Evolutionary conservation across 441 rosid species (phyloP).

Genomic region (Flueggea neowawraea): DNA sequence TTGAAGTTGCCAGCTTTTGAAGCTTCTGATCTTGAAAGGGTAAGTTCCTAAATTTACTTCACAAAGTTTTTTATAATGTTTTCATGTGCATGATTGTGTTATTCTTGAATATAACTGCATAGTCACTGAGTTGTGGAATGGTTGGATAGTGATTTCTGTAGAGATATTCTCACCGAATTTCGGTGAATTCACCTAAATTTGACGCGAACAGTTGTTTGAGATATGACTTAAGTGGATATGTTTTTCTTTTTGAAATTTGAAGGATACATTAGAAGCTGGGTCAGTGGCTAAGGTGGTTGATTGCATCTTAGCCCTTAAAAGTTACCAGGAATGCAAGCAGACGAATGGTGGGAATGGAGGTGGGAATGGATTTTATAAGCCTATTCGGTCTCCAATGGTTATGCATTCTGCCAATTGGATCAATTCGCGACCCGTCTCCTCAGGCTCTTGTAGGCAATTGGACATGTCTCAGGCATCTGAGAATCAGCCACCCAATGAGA

Average conservation of each 20-base stretch:
- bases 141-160: too few species aligned
- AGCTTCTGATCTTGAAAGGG: constrained; percentile 98
- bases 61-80: too few species aligned
- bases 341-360: constrained; percentile 48
- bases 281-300: constrained; percentile 81
- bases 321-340: constrained; percentile 66
- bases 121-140: too few species aligned
- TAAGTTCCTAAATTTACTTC: constrained; percentile 11
- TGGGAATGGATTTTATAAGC: constrained; percentile 60
- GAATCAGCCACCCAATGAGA: constrained; percentile 20
- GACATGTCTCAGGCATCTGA: constrained; percentile 45
- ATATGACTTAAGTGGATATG: not conserved
- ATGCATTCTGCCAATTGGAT: constrained; percentile 42
- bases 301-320: constrained; percentile 77
- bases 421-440: constrained; percentile 24
- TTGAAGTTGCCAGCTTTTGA: constrained; percentile 86
- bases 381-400: constrained; percentile 54
- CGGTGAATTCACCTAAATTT: too few species aligned
- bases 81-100: too few species aligned
- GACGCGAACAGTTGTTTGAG: too few species aligned
- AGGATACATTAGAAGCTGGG: constrained; percentile 82
- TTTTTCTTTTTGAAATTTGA: constrained; percentile 5
- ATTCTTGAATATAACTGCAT: not conserved
- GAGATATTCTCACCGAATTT: too few species aligned
- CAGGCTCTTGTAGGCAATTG: constrained; percentile 57